Evolutionary conservation across 331 rosid species (phyloP).

Genomic region (Malus hybrid): DNA sequence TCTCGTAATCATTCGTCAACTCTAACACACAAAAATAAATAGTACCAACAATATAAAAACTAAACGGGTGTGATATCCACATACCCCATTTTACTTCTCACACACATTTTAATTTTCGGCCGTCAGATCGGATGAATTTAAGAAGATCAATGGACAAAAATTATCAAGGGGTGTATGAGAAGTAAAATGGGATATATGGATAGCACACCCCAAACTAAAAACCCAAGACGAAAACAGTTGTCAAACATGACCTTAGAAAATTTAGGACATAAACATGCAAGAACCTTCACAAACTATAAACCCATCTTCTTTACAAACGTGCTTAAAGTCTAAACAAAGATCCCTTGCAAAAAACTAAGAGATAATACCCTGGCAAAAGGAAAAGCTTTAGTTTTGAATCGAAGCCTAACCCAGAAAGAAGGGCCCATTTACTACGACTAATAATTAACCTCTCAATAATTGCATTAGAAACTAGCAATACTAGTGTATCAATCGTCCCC

Average conservation of each 20-base stretch:
- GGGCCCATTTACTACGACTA: constrained; percentile 7
- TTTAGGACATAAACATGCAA: neutral
- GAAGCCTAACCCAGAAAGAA: constrained; percentile 5
- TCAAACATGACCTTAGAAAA: neutral
- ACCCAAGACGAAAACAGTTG: too few species aligned
- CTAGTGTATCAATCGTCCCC: neutral
- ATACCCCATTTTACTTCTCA: too few species aligned
- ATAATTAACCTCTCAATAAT: constrained; percentile 32
- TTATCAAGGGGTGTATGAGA: too few species aligned
- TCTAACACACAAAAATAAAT: too few species aligned
- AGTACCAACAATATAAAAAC: too few species aligned
- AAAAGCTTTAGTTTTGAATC: constrained; percentile 9
- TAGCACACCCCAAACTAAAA: too few species aligned
- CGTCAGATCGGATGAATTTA: too few species aligned
- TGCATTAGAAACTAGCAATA: constrained; percentile 2
- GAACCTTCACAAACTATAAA: constrained; percentile 18
- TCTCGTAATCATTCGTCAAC: too few species aligned
- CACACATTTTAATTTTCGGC: too few species aligned
- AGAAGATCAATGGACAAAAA: too few species aligned
- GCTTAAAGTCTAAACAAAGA: neutral
- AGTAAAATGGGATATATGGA: too few species aligned
- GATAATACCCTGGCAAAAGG: constrained; percentile 11
- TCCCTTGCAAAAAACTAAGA: neutral
- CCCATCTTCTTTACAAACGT: neutral
- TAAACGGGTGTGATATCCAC: too few species aligned